Base-by-base conservation (phyloP, 2,329 filamentous ascomycete genomes). In the Bimuria novae-zelandiae region DNA sequence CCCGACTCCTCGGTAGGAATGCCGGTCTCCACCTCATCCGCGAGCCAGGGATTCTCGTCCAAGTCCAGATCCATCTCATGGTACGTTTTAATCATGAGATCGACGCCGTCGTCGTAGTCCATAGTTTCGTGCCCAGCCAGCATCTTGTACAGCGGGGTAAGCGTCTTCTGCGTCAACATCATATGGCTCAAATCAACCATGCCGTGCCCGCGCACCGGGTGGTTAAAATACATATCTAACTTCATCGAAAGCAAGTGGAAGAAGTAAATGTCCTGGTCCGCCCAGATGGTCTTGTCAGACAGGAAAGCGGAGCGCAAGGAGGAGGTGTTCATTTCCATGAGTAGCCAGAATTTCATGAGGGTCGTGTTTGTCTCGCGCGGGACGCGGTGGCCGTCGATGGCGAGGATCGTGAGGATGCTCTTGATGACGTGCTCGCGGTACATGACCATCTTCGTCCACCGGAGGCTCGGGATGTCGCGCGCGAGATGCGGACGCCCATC, bases 201-300 rank as follows among this genome's bases (percentile, higher is more conserved):
- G 43, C 79, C 78, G 14, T 79, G 78, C 0, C 82, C 83, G 43
- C 79, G 79, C 21, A 84, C 67, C 0, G 89, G 87, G 58, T 89
- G 81, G 52, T 82, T 84, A 71, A 90, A 85, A 49, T 80, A 79
- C 82, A 92, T 84, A 64, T 84, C 80, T 14, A 94, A 80, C 74
- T 93, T 92, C 56, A 89, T 66, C 59, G 90, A 76, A 75, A 93
- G 86, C 54, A 87, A 71, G 39, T 85, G 82, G 2, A 83, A 79
- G 45, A 83, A 78, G 65, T 84, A 82, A 8, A 94, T 70, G 64
- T 90, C 84, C 3, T 68, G 54, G 51, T 87, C 76, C 8, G 79
- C 75, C 80, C 88, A 88, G 42, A 86, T 76, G 0, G 64, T 59
- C 8, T 49, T 47, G 67, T 84, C 84, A 25, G 76, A 76, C 4